These are phyloP conservation scores for Hericium alpestre DNA, from an alignment of 768 basidiomycete genomes.

Conservation along the genomic window DNA sequence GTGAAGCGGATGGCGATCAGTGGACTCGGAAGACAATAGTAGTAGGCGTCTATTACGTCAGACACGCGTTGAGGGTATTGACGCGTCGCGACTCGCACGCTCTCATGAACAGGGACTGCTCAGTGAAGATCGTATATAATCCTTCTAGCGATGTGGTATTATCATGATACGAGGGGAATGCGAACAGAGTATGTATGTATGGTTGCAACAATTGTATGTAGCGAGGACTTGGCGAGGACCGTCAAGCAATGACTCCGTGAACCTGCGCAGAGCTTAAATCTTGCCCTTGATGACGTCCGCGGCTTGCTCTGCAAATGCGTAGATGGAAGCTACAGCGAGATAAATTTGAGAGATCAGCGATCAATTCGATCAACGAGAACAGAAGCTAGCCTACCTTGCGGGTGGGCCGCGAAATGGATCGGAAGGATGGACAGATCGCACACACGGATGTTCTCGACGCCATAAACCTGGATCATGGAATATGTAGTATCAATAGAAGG, in stretches of 20 bases:
- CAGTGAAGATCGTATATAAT: too few relatives aligned
- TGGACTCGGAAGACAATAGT: background rate
- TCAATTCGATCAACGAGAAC: background rate
- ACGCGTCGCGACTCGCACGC: too few relatives aligned
- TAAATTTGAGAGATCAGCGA: background rate
- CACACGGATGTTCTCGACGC: constrained; percentile 41
- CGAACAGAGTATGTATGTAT: too few relatives aligned
- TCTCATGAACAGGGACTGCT: too few relatives aligned
- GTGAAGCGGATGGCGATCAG: too few relatives aligned
- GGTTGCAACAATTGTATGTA: too few relatives aligned
- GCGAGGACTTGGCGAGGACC: too few relatives aligned
- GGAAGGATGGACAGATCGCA: constrained; percentile 50
- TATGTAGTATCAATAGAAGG: background rate
- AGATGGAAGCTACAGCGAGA: constrained; percentile 4
- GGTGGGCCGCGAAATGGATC: constrained; percentile 38
- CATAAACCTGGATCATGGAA: constrained; percentile 11
- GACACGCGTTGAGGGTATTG: background rate
- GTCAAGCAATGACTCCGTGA: too few relatives aligned
- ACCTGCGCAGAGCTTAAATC: background rate
- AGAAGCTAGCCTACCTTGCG: constrained; percentile 17
- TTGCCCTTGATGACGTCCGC: constrained; percentile 8
- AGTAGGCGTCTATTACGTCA: background rate
- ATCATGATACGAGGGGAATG: too few relatives aligned
- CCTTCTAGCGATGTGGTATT: too few relatives aligned
- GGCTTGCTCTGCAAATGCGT: constrained; percentile 11